phyloP scores from a whole-genome alignment of 176 grass and related monocot genomes.

The Oryza meyeriana region DNA sequence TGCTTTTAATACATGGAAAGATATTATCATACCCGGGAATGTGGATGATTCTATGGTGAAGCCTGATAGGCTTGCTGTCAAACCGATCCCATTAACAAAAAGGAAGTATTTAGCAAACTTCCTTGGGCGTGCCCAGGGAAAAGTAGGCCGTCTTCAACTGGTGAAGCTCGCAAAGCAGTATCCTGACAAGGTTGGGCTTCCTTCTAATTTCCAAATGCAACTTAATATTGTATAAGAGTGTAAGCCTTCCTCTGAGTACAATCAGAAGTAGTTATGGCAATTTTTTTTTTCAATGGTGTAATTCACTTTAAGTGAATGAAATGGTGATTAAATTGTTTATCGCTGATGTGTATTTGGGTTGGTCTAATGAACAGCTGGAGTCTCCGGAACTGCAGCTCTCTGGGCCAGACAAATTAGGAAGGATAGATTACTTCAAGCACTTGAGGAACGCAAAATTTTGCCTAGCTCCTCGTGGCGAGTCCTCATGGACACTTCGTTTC shows the following conservation, averaged over 20 bases:
- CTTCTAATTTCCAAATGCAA: slow-evolving; percentile 16
- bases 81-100: slow-evolving; percentile 64
- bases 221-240: background rate
- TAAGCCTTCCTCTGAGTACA: background rate
- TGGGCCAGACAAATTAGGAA: slow-evolving; percentile 83
- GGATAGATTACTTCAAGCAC: slow-evolving; percentile 85
- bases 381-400: slow-evolving; percentile 83
- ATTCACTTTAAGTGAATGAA: background rate
- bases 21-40: slow-evolving; percentile 94
- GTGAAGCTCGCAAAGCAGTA: slow-evolving; percentile 85
- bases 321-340: background rate
- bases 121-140: slow-evolving; percentile 80
- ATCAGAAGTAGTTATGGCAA: background rate
- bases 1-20: slow-evolving; percentile 98
- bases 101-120: slow-evolving; percentile 93
- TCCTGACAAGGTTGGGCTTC: slow-evolving; percentile 75
- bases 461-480: slow-evolving; percentile 93
- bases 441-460: slow-evolving; percentile 96
- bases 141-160: slow-evolving; percentile 81
- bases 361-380: slow-evolving; percentile 66
- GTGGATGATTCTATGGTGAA: slow-evolving; percentile 94
- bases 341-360: background rate
- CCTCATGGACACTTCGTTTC: slow-evolving; percentile 95
- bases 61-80: slow-evolving; percentile 43
- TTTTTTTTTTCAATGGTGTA: background rate